Percentiles rank a stretch among this genome's conserved stretches.
These are phyloP conservation scores for Canna indica DNA, from an alignment of 176 grass and related monocot species.

Conservation along the genomic window DNA sequence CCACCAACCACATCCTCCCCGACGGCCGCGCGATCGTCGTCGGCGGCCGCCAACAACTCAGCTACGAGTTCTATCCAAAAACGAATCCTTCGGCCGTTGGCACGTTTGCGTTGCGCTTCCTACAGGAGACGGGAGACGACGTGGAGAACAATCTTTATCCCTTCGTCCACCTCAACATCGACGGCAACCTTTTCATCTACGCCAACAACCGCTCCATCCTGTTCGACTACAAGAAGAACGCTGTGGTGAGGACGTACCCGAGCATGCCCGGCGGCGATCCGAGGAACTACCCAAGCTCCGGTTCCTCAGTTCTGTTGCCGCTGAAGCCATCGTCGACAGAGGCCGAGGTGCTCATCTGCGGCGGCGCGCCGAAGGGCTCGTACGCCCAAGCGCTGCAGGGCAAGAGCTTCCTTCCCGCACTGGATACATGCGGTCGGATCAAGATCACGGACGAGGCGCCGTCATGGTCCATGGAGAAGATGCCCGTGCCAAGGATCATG, in stretches of 20 bases:
- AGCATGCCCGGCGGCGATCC: not conserved
- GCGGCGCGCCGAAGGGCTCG: not conserved
- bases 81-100: not conserved
- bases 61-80: not conserved
- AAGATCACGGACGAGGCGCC: slow-evolving; percentile 1
- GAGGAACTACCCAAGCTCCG: slow-evolving; percentile 10
- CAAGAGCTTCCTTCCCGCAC: not conserved
- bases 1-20: not conserved
- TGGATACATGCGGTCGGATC: not conserved
- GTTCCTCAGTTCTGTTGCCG: not conserved
- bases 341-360: slow-evolving; percentile 2
- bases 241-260: not conserved
- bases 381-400: not conserved
- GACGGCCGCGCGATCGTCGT: slow-evolving; percentile 1
- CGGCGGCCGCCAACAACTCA: slow-evolving; percentile 1
- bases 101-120: not conserved
- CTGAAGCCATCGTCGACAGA: not conserved
- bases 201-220: slow-evolving; percentile 5
- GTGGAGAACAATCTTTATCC: slow-evolving; percentile 2
- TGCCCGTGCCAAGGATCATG: slow-evolving; percentile 1
- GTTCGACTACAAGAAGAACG: not conserved
- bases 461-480: not conserved
- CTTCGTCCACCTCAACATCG: slow-evolving; percentile 4
- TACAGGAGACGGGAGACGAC: not conserved
- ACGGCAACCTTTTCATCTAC: slow-evolving; percentile 3